Evolutionary conservation across 2,329 filamentous ascomycete genomes (phyloP), one percentile per base, ranked within the genome.

Genomic region (Magnaporthiopsis incrustans): DNA sequence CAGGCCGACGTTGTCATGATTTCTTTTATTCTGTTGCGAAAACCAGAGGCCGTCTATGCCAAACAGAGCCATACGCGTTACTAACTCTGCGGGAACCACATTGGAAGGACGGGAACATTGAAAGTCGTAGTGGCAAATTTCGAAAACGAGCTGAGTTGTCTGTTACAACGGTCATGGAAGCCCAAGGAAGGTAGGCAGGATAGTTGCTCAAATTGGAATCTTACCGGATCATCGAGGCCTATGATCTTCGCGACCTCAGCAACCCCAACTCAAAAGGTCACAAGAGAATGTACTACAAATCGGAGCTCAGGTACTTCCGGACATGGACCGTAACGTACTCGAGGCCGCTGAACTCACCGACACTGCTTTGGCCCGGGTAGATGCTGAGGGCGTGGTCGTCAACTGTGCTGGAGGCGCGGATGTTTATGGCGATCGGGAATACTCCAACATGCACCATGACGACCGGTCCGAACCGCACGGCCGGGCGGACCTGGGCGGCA

Each of bases 361-460:
- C 18, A 14, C 71, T 67, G 1, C 68, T 62, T 64, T 77, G 74
- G 33, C 75, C 69, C 2, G 68, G 67, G 10, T 50, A 88, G 32
- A 88, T 79, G 0, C 85, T 86, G 6, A 89, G 72, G 60, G 82
- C 83, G 59, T 81, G 79, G 70, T 87, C 85, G 72, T 88, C 84
- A 71, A 87, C 87, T 5, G 84, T 82, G 66, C 85, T 87, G 38
- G 80, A 82, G 63, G 83, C 81, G 58, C 85, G 81, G 73, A 88
- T 85, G 25, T 79, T 84, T 63, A 88, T 85, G 18, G 83, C 84
- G 38, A 87, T 82, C 0, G 85, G 85, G 85, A 65, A 86, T 4
- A 83, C 80, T 6, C 81, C 81, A 60, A 88, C 86, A 72, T 87
- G 88, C 85, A 88, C 88, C 85, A 88, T 87, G 59, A 85, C 78